These are phyloP conservation scores for Microstegium vimineum DNA, from an alignment of 176 grass and related monocot species.

Conservation along the genomic window DNA sequence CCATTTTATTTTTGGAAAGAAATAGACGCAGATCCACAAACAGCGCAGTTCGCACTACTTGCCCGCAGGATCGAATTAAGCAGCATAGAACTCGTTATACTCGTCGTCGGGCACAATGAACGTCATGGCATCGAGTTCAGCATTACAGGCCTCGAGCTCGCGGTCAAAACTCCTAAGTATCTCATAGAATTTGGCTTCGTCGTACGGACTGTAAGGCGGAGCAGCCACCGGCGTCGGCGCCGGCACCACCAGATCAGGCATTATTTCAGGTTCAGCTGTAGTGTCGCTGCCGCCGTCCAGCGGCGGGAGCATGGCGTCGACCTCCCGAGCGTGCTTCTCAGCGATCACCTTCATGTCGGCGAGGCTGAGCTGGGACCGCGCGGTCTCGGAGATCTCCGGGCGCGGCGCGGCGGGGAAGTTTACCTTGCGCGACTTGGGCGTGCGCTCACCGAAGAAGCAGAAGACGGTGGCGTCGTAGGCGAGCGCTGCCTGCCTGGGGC, in stretches of 20 bases:
- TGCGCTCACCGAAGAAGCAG: conserved; percentile 15
- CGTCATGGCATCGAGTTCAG: not conserved
- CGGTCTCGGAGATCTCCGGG: not conserved
- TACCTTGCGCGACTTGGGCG: not conserved
- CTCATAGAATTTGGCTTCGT: not conserved
- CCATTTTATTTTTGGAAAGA: not conserved
- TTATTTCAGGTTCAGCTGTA: not conserved
- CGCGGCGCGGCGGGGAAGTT: conserved; percentile 27
- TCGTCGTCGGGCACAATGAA: not conserved
- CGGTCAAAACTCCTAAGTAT: not conserved
- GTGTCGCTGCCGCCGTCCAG: not conserved
- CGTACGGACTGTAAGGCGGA: not conserved
- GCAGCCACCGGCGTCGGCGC: not conserved
- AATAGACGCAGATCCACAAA: not conserved
- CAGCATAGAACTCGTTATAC: not conserved
- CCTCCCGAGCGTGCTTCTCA: not conserved
- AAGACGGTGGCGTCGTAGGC: conserved; percentile 37
- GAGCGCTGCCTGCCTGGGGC: conserved; percentile 13
- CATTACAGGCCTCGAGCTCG: fast-evolving
- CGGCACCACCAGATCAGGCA: not conserved
- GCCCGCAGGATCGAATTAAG: not conserved
- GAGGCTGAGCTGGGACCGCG: not conserved
- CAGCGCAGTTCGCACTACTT: not conserved
- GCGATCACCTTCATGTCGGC: conserved; percentile 27
- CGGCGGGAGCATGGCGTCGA: not conserved